A percentile compares a stretch with the other conserved stretches of the same genome.
Evolutionary conservation across 345 rosid genomes (phyloP).

Genomic region (Pistacia vera): DNA sequence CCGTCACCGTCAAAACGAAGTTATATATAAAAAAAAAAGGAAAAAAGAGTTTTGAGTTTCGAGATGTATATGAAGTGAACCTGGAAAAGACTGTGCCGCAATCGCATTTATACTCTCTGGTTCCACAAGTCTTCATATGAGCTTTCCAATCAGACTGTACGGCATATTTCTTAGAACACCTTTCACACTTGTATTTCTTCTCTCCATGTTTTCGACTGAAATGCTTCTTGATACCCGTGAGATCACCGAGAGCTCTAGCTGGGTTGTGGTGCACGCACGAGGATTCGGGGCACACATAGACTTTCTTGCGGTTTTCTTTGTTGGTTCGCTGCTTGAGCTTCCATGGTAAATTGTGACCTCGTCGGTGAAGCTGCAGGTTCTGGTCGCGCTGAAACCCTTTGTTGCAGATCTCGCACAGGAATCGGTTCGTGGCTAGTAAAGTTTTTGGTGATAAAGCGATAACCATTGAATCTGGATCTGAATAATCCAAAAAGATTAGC

Average conservation of each 20-base stretch:
- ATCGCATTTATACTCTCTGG: conserved; percentile 74
- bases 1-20: neutral
- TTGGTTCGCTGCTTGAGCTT: conserved; percentile 60
- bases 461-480: conserved; percentile 84
- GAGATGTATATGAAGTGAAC: conserved; percentile 20
- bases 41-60: neutral
- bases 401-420: conserved; percentile 83
- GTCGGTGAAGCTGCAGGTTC: conserved; percentile 77
- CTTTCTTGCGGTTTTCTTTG: conserved; percentile 61
- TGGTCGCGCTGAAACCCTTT: conserved; percentile 84
- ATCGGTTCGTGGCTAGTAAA: conserved; percentile 61
- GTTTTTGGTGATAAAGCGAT: conserved; percentile 68
- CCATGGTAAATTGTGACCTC: conserved; percentile 86
- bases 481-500: conserved; percentile 7
- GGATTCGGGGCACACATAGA: conserved; percentile 76
- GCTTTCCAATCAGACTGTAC: conserved; percentile 87
- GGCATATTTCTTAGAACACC: conserved; percentile 79
- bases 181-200: conserved; percentile 83
- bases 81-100: conserved; percentile 80
- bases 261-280: conserved; percentile 73
- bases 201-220: conserved; percentile 79
- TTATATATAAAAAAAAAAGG: too few species aligned
- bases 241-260: conserved; percentile 76
- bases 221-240: conserved; percentile 86
- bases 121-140: conserved; percentile 83